Conservation (phyloP, 495 filamentous ascomycete genomes). For the Penicillium canariense region DNA sequence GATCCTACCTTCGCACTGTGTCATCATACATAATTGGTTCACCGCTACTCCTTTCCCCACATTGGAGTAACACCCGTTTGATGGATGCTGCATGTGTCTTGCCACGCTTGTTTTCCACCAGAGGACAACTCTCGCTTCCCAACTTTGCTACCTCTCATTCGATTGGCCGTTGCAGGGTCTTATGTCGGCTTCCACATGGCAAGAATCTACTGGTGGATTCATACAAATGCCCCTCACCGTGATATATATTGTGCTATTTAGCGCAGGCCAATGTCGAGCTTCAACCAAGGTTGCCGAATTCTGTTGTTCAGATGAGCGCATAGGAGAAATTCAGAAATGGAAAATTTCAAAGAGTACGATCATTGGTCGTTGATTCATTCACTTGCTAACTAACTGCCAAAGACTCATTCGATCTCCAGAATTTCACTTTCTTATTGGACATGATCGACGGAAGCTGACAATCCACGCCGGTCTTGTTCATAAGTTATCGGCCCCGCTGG, state of each 20-base stretch:
- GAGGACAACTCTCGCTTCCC: background rate
- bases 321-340: background rate
- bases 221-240: background rate
- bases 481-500: conserved; percentile 2
- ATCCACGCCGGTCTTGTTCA: conserved; percentile 2
- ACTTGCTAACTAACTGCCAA: background rate
- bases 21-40: background rate
- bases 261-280: background rate
- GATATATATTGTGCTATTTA: conserved; percentile 1
- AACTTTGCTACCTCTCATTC: conserved; percentile 1
- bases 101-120: background rate
- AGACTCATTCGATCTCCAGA: conserved; percentile 11
- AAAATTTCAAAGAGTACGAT: background rate
- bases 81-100: background rate
- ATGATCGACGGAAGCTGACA: background rate
- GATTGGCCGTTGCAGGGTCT: background rate
- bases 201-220: background rate
- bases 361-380: background rate
- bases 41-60: background rate
- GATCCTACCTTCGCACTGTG: background rate
- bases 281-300: background rate
- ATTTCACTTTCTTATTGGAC: conserved; percentile 7
- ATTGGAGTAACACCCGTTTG: background rate
- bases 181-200: background rate
- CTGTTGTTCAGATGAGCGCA: background rate